Percentiles rank a stretch among this genome's conserved stretches.
Conservation (phyloP, 257 asterid species). For the Lavandula angustifolia region DNA sequence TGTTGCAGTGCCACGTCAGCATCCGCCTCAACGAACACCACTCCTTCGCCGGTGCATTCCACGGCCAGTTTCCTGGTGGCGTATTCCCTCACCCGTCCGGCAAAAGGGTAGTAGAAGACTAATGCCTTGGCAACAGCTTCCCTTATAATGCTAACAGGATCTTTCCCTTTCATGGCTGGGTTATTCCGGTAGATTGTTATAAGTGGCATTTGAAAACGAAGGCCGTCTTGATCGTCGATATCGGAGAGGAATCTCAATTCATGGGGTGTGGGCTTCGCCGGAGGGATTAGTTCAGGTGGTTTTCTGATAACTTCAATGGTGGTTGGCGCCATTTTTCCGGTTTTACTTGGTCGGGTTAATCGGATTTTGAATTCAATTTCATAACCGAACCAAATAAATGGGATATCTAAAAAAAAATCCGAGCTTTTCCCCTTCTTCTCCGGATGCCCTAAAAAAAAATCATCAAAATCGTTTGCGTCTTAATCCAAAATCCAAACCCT, state of each 20-base stretch:
- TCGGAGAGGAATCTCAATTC: constrained; percentile 59
- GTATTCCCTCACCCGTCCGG: constrained; percentile 54
- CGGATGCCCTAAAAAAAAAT: background rate
- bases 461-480: background rate
- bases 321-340: constrained; percentile 39
- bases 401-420: too few species aligned
- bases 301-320: constrained; percentile 48
- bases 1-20: constrained; percentile 53
- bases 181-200: constrained; percentile 43
- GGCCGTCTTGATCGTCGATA: constrained; percentile 61
- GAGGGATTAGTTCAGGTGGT: constrained; percentile 50
- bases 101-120: constrained; percentile 65
- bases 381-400: too few species aligned
- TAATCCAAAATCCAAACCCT: background rate
- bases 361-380: too few species aligned
- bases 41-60: constrained; percentile 67
- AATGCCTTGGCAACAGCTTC: constrained; percentile 49
- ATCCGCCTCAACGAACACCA: constrained; percentile 57
- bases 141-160: constrained; percentile 48
- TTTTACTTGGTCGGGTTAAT: too few species aligned
- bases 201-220: constrained; percentile 61
- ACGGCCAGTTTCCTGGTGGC: constrained; percentile 52
- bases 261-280: constrained; percentile 58
- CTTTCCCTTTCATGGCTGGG: constrained; percentile 33
- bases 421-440: background rate